Evolutionary conservation across 805 yeast species (phyloP), one percentile per base, ranked within the genome.

Genomic region (Barnettozyma sp.): DNA sequence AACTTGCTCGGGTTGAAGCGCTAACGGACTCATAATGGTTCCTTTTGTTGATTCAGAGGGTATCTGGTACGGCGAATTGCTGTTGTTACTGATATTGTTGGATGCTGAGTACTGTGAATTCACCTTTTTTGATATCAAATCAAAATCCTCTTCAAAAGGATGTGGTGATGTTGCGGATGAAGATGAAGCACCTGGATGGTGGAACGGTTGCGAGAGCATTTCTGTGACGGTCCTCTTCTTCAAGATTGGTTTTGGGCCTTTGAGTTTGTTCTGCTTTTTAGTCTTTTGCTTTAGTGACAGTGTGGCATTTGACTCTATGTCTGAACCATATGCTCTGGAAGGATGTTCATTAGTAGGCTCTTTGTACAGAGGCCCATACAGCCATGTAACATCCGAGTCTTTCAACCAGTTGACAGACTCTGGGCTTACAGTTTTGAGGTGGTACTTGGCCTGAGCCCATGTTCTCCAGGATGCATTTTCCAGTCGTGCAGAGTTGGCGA

Each of bases 391-490:
- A 58, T 92, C 99, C 40, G 82, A 80, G 51, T 92, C 99, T 60
- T 94, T 92, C 29, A 86, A 77, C 99, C 99, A 92, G 58, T 92
- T 90, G 31, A 92, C 83, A 24, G 75, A 72, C 51, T 86, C 94
- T 1, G 99, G 98, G 14, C 88, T 76, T 6, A 90, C 84, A 0
- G 98, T 92, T 44, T 66, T 66, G 35, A 82, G 63, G 39, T 82
- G 74, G 46, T 79, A 75, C 54, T 87, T 78, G 25, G 92, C 80
- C 60, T 92, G 94, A 10, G 94, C 87, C 98, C 97, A 92, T 5
- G 97, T 92, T 58, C 98, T 73, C 98, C 98, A 90, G 36, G 90
- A 76, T 2, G 97, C 97, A 54, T 83, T 83, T 55, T 83, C 94
- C 35, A 83, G 63, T 40, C 94, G 63, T 4, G 83, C 94, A 46